phyloP scores from a whole-genome alignment of 2,329 filamentous ascomycete genomes.

The Fusarium neocosmosporiellum region DNA sequence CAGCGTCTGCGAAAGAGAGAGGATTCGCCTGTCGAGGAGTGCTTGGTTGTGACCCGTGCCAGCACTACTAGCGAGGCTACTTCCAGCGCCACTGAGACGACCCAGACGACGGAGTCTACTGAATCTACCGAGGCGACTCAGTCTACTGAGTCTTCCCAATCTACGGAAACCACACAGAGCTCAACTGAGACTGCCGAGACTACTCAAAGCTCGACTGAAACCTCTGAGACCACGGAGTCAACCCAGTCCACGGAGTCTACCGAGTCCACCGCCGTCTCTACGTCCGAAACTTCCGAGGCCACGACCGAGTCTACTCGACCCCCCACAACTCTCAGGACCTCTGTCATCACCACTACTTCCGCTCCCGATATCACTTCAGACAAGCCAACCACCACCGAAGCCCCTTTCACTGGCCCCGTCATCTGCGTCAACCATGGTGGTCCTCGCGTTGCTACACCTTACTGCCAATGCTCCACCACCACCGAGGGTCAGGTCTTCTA shows the following conservation, averaged over 20 bases:
- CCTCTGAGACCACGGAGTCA: neutral
- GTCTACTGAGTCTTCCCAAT: neutral
- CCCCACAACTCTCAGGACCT: slow-evolving; percentile 22
- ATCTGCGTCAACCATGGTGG: slow-evolving; percentile 27
- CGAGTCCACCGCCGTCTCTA: neutral
- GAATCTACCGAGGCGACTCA: neutral
- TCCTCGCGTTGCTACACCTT: slow-evolving; percentile 20
- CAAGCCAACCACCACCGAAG: slow-evolving; percentile 1
- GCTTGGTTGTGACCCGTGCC: slow-evolving; percentile 5
- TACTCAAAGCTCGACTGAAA: neutral
- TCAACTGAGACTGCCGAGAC: neutral
- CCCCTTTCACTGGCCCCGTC: slow-evolving; percentile 7
- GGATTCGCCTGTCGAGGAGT: slow-evolving; percentile 3
- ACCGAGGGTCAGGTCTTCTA: slow-evolving; percentile 18
- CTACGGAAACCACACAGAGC: neutral
- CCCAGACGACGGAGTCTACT: neutral
- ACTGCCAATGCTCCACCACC: slow-evolving; percentile 29
- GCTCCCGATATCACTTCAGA: neutral
- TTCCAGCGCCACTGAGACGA: neutral
- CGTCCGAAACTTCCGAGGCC: neutral
- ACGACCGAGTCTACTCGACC: slow-evolving; percentile 1
- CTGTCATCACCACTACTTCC: slow-evolving; percentile 8
- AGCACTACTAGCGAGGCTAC: neutral
- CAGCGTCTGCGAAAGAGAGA: slow-evolving; percentile 9
- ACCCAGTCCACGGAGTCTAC: neutral